Evolutionary conservation across 169 alveolate genomes (phyloP), one percentile per base, ranked within the genome.

Genomic region (Theileria annulata): DNA sequence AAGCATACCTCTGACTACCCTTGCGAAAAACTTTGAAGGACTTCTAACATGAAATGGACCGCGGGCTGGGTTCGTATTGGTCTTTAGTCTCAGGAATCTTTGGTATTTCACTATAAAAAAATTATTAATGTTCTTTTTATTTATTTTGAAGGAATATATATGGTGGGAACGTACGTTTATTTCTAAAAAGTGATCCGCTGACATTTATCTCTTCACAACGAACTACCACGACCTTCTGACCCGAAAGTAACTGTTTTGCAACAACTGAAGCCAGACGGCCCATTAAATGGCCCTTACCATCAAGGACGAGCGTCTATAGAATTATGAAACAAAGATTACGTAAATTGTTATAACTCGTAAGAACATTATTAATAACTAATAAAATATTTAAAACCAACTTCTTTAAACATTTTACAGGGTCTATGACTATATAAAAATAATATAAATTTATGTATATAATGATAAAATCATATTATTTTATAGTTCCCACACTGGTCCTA

Each of bases 251-350:
- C 88, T 97, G 99, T 94, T 98, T 98, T 31, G 99, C 99, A 31
- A 98, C 96, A 47, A 94, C 90, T 54, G 99, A 96, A 23, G 99
- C 99, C 78, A 98, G 92, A 84, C 99, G 97, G 62, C 99, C 99
- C 80, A 97, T 78, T 74, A 98, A 87, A 91, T 98, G 99, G 76
- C 99, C 99, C 85, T 96, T 96, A 88, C 99, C 97, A 88, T 98
- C 99, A 71, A 98, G 94, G 56, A 98, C 98, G 4, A 58, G 42
- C 17, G 30, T 23, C 67, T 58, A 58, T 12, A 10, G n/a, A 28
- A 42, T 42, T 42, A 42, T 42, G 0, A 10, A 17, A 13, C 31
- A 62, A 30, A 3, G 1, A 23, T 25, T 25, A 9, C 3, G 51
- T 1, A 42, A 42, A 42, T 42, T 42, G 15, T 3, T 42, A 42